A percentile compares a stretch with the other conserved stretches of the same genome.
Evolutionary conservation across 2,329 filamentous ascomycete species (phyloP).

Genomic region (Aspergillus transmontanensis): DNA sequence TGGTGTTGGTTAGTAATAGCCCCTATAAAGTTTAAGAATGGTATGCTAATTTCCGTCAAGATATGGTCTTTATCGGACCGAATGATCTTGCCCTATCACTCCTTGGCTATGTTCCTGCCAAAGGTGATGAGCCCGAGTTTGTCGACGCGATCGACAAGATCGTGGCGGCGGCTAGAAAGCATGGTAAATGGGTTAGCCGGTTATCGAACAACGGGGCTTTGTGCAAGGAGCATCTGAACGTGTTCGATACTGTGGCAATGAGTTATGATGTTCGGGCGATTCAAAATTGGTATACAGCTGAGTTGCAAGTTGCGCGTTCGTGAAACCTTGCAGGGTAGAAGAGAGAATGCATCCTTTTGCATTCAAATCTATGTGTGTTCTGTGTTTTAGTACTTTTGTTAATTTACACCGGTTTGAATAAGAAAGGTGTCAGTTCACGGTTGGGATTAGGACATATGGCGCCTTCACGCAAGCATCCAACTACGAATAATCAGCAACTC

Average conservation of each 20-base stretch:
- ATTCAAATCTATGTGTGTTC: neutral
- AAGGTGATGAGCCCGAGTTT: constrained; percentile 53
- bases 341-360: neutral
- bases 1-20: constrained; percentile 29
- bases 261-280: constrained; percentile 51
- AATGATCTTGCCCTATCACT: constrained; percentile 20
- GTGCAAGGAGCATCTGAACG: constrained; percentile 41
- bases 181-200: constrained; percentile 66
- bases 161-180: constrained; percentile 58
- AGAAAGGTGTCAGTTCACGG: neutral
- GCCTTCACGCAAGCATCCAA: too few relatives aligned
- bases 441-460: too few relatives aligned
- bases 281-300: constrained; percentile 51
- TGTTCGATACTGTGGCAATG: constrained; percentile 50
- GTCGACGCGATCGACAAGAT: constrained; percentile 61
- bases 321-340: constrained; percentile 14
- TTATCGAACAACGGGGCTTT: constrained; percentile 42
- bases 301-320: constrained; percentile 40
- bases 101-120: neutral
- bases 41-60: neutral
- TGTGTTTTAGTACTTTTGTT: neutral
- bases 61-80: constrained; percentile 38
- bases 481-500: too few relatives aligned
- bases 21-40: neutral
- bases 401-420: neutral